Evolutionary conservation across 1,139 yeast species (phyloP).

Genomic region (Blastobotrys indianensis): DNA sequence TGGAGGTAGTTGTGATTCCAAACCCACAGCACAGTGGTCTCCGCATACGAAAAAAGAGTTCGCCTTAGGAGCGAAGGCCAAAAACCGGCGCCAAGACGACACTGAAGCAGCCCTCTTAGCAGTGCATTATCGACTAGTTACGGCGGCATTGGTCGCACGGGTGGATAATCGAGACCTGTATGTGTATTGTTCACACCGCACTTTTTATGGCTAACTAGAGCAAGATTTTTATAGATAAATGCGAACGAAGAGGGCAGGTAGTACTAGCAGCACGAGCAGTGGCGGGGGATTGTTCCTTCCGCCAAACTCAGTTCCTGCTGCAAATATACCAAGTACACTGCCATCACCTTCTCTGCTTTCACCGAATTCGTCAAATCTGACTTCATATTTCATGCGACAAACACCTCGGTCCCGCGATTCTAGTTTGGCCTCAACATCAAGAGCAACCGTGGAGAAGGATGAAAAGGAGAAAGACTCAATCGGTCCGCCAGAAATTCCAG

Average conservation of each 20-base stretch:
- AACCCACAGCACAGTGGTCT: too few species aligned
- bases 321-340: neutral
- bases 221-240: neutral
- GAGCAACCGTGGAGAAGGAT: neutral
- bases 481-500: conserved; percentile 18
- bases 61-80: too few species aligned
- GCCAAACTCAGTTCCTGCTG: neutral
- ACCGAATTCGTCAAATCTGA: neutral
- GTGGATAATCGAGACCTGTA: too few species aligned
- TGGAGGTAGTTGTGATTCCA: too few species aligned
- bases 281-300: conserved; percentile 3
- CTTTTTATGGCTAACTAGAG: neutral
- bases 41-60: too few species aligned
- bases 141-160: too few species aligned
- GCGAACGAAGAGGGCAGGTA: conserved; percentile 1
- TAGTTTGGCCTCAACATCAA: neutral
- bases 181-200: neutral
- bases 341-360: neutral
- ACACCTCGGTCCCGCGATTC: neutral
- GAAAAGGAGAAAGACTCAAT: neutral
- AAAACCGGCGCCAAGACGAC: too few species aligned
- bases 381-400: neutral
- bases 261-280: conserved; percentile 4
- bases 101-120: too few species aligned
- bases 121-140: too few species aligned